phyloP scores from a whole-genome alignment of 352 stramenopile genomes.

The Sclerospora graminicola region DNA sequence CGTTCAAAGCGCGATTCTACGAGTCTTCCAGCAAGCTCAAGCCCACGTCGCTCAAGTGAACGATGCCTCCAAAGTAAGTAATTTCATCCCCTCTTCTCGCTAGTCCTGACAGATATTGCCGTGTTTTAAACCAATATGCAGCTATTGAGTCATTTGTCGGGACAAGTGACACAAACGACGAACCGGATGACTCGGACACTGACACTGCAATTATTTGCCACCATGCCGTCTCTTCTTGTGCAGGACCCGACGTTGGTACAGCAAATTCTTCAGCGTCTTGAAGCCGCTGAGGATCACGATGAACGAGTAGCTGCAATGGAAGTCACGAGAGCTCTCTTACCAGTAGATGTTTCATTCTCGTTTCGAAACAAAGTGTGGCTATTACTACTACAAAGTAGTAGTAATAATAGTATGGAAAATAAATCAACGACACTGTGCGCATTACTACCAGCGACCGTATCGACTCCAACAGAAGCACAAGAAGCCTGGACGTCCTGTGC shows the following conservation, averaged over 20 bases:
- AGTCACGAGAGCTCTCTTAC: slow-evolving; percentile 17
- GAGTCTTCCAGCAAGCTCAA: slow-evolving; percentile 27
- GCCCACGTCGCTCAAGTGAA: slow-evolving; percentile 40
- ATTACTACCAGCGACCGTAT: slow-evolving; percentile 16
- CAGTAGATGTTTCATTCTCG: slow-evolving; percentile 7
- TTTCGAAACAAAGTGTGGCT: slow-evolving; percentile 21
- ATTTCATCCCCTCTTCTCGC: neutral
- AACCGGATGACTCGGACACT: slow-evolving; percentile 14
- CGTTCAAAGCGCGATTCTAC: slow-evolving; percentile 29
- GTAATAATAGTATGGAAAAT: slow-evolving; percentile 9
- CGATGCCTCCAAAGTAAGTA: slow-evolving; percentile 31
- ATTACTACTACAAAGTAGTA: no score
- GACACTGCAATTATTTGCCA: slow-evolving; percentile 29
- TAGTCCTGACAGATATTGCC: no score
- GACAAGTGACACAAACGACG: slow-evolving; percentile 6
- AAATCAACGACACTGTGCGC: slow-evolving; percentile 7
- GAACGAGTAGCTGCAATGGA: slow-evolving; percentile 24
- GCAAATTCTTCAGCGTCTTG: slow-evolving; percentile 12
- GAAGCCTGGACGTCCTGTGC: slow-evolving; percentile 36
- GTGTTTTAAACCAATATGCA: no score
- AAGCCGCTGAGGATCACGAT: slow-evolving; percentile 10
- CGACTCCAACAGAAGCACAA: slow-evolving; percentile 14
- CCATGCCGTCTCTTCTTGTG: slow-evolving; percentile 30
- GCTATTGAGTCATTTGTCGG: slow-evolving; percentile 15
- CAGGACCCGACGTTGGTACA: slow-evolving; percentile 17